These are phyloP conservation scores for Fusarium sp. DNA, from an alignment of 2,329 filamentous ascomycete genomes.

Conservation along the genomic window DNA sequence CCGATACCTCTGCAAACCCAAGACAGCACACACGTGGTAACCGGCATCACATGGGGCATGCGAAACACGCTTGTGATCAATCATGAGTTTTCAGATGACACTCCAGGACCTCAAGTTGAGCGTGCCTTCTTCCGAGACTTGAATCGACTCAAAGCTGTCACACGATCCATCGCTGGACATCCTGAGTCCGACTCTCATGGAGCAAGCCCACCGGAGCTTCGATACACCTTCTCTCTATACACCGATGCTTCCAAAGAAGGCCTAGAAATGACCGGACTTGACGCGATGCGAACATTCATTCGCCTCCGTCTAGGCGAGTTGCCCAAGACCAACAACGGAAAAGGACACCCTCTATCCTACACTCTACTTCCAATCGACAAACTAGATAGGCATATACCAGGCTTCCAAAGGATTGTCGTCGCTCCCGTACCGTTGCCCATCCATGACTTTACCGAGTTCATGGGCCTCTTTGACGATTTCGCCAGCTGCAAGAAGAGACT, in stretches of 20 bases:
- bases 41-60: conserved; percentile 25
- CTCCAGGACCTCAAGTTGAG: neutral
- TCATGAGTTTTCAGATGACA: neutral
- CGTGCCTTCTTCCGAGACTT: conserved; percentile 7
- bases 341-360: conserved; percentile 22
- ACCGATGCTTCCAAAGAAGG: conserved; percentile 19
- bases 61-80: conserved; percentile 17
- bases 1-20: neutral
- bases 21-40: conserved; percentile 27
- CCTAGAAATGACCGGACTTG: neutral
- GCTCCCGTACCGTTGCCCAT: neutral
- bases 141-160: neutral
- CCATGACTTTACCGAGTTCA: neutral
- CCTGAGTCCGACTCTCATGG: neutral
- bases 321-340: neutral
- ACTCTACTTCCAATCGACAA: conserved; percentile 10
- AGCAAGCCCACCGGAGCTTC: conserved; percentile 6
- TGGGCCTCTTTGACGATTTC: conserved; percentile 21
- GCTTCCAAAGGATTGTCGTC: accelerated
- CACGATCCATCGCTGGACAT: neutral
- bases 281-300: conserved; percentile 8
- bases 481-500: neutral
- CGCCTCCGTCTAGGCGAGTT: neutral
- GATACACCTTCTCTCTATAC: conserved; percentile 20
- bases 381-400: neutral